Conservation (phyloP, 2,329 filamentous ascomycete genomes). For the Orbilia quercus region DNA sequence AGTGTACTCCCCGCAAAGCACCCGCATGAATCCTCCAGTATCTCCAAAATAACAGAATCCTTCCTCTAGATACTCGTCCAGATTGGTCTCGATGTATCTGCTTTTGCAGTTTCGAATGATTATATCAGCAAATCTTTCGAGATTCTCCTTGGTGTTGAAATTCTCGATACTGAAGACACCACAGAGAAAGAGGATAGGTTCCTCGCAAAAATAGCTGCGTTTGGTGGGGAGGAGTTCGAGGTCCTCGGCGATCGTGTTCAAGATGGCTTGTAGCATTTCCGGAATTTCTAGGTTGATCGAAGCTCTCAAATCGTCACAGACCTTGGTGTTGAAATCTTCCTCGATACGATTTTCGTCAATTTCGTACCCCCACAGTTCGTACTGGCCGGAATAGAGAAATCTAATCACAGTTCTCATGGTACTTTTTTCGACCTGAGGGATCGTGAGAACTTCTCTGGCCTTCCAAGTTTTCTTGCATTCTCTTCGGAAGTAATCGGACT, state of each 20-base stretch:
- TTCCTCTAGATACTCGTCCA: not conserved
- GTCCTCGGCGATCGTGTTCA: not conserved
- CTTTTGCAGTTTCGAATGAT: not conserved
- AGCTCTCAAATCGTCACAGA: constrained; percentile 13
- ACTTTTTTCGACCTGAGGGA: constrained; percentile 1
- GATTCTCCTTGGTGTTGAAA: not conserved
- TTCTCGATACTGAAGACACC: not conserved
- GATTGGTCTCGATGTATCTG: not conserved
- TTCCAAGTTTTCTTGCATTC: no score
- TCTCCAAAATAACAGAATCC: not conserved
- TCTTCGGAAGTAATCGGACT: constrained; percentile 7
- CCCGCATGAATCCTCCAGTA: not conserved
- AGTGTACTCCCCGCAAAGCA: not conserved
- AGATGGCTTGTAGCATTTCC: constrained; percentile 12
- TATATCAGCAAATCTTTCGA: constrained; percentile 3
- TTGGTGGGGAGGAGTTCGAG: not conserved
- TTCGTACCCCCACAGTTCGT: constrained; percentile 28
- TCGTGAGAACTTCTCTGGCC: no score
- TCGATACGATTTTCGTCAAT: constrained; percentile 3
- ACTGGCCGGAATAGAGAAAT: constrained; percentile 23
- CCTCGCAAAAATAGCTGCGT: not conserved
- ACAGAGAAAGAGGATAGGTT: constrained; percentile 8
- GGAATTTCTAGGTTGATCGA: constrained; percentile 8
- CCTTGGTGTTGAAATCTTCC: not conserved
- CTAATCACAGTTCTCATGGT: constrained; percentile 26